Evolutionary conservation across 2,329 filamentous ascomycete genomes (phyloP), one percentile per base, ranked within the genome.

Genomic region (Ophiostoma sp.): DNA sequence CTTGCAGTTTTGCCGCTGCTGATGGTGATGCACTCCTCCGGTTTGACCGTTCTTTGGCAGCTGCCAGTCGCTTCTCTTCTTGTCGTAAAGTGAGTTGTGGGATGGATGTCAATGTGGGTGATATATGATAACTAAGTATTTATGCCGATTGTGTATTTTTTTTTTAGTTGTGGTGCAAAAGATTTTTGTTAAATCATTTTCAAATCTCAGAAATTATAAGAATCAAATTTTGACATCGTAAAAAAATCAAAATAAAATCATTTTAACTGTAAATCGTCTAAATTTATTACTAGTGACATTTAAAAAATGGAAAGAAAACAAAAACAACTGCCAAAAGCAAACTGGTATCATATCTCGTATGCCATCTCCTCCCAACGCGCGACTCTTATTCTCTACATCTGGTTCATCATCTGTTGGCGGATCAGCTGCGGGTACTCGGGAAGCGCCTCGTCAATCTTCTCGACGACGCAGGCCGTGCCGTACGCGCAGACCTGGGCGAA

Each of bases 401-500:
- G 61, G 61, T 66, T 66, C 61, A 9, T 11, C 25, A 52, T 15
- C 28, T 66, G 50, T n/a, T 42, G 48, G 55, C 31, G 59, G 19
- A 72, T 42, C 72, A 80, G 71, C 75, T 81, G 80, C 70, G 79
- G 78, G 19, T 76, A 76, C 36, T 77, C 78, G 52, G 76, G 76
- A 42, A 76, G 74, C 7, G 69, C 11, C 1, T 72, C 75, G 45
- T 87, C 85, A 72, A 89, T 79, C 82, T 86, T 89, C 80, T 90
- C 87, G 33, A 90, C 83, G 15, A 88, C 76, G 69, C 85, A 87
- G 2, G 88, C 88, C 3, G 88, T 90, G 2, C 88, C 88, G 77
- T 90, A 90, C 0, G 87, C 88, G 74, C 87, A 88, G 55, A 87
- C 86, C 80, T 90, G 88, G 2, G 87, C 86, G 77, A 87, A 90